phyloP scores from a whole-genome alignment of 2,329 filamentous ascomycete genomes.

The Epicoccum nigrum region DNA sequence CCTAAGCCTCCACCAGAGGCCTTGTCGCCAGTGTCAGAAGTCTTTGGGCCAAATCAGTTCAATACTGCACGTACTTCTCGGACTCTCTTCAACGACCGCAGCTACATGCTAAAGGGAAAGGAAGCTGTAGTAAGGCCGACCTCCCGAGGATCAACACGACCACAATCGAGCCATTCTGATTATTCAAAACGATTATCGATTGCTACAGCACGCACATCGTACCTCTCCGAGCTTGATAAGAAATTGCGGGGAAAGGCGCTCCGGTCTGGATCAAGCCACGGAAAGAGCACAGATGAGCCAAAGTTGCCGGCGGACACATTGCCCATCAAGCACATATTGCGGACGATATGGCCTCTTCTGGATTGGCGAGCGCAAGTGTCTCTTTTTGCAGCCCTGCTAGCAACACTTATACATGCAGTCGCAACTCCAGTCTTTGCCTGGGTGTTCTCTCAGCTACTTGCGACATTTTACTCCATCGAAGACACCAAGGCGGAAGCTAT shows the following conservation, averaged over 20 bases:
- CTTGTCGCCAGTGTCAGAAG: conserved; percentile 1
- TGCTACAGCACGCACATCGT: neutral
- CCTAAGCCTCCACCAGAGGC: neutral
- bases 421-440: conserved; percentile 77
- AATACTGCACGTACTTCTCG: conserved; percentile 10
- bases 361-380: conserved; percentile 57
- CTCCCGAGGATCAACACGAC: conserved; percentile 14
- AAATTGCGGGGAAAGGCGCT: conserved; percentile 1
- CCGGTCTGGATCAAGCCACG: neutral
- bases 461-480: conserved; percentile 67
- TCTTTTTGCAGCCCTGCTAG: conserved; percentile 66
- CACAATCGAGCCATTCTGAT: neutral
- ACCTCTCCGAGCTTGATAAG: neutral
- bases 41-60: neutral
- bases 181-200: conserved; percentile 15
- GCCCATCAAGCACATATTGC: conserved; percentile 62
- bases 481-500: conserved; percentile 57
- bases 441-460: conserved; percentile 73
- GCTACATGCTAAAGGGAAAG: conserved; percentile 10
- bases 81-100: conserved; percentile 3
- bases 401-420: conserved; percentile 68
- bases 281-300: neutral
- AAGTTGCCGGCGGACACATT: conserved; percentile 17
- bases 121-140: conserved; percentile 10
- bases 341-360: conserved; percentile 73